Evolutionary conservation across 1,139 yeast genomes (phyloP).

Genomic region (Diutina mesorugosa): DNA sequence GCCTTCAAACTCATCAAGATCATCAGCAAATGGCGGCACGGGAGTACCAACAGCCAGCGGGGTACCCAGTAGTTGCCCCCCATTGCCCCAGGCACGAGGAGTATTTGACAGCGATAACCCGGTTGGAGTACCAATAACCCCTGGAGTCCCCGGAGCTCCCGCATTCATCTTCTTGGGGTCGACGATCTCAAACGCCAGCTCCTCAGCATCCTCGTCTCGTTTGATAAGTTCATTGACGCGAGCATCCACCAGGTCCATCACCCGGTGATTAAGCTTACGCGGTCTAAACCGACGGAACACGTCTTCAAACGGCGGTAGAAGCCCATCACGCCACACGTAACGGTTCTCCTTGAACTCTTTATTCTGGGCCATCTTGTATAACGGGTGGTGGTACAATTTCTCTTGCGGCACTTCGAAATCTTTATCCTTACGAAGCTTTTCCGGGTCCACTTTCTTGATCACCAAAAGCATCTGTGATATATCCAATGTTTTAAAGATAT

Average conservation of each 20-base stretch:
- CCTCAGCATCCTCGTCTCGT: slow-evolving; percentile 82
- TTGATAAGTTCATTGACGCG: slow-evolving; percentile 11
- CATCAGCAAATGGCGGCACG: neutral
- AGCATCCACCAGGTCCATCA: slow-evolving; percentile 57
- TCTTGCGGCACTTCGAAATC: slow-evolving; percentile 30
- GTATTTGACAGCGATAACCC: neutral
- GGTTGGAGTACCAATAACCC: neutral
- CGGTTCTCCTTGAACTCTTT: slow-evolving; percentile 27
- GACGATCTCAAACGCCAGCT: slow-evolving; percentile 63
- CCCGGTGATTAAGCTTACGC: slow-evolving; percentile 34
- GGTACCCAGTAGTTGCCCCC: neutral
- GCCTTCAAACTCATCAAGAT: neutral
- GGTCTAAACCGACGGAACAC: slow-evolving; percentile 37
- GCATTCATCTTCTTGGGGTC: slow-evolving; percentile 24
- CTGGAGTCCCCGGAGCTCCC: neutral
- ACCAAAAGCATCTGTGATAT: slow-evolving; percentile 78
- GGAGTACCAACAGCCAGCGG: neutral
- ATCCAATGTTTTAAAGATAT: slow-evolving; percentile 77
- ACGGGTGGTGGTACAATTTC: slow-evolving; percentile 29
- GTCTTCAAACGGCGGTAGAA: slow-evolving; percentile 59
- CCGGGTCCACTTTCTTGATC: slow-evolving; percentile 43
- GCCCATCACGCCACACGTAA: slow-evolving; percentile 60
- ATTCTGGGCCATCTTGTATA: slow-evolving; percentile 27
- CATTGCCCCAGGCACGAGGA: neutral
- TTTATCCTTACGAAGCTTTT: slow-evolving; percentile 22